Conservation (phyloP, 139 green algal genomes). For the Tetraselmis chui region DNA sequence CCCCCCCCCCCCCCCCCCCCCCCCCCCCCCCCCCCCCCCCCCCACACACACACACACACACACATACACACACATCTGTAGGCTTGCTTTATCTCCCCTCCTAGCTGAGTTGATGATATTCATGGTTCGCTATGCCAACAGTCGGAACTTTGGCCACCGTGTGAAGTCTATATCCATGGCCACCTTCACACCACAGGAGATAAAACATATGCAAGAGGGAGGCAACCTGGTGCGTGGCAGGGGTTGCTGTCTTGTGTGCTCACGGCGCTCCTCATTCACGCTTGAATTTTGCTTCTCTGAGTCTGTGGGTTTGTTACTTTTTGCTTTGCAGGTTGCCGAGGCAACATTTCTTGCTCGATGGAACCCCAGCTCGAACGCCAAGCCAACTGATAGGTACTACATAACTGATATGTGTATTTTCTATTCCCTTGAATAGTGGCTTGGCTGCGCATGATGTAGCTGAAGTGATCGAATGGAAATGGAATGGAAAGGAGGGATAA, state of each 20-base stretch:
- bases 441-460: no score
- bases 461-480: no score
- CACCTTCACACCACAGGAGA: neutral
- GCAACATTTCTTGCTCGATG: neutral
- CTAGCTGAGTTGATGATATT: no score
- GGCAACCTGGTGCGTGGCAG: neutral
- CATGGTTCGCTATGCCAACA: neutral
- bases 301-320: neutral
- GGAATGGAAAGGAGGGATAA: no score
- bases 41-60: no score
- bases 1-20: no score
- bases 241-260: no score
- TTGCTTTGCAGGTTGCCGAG: neutral
- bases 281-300: neutral
- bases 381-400: neutral
- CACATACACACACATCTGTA: no score
- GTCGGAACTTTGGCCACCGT: neutral
- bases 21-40: no score
- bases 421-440: no score
- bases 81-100: no score
- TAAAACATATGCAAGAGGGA: neutral
- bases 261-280: neutral
- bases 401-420: no score
- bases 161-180: neutral
- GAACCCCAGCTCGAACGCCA: neutral